Evolutionary conservation across 1,284 basidiomycete species (phyloP), one percentile per base, ranked within the genome.

Genomic region (Afroboletus lepidellus): DNA sequence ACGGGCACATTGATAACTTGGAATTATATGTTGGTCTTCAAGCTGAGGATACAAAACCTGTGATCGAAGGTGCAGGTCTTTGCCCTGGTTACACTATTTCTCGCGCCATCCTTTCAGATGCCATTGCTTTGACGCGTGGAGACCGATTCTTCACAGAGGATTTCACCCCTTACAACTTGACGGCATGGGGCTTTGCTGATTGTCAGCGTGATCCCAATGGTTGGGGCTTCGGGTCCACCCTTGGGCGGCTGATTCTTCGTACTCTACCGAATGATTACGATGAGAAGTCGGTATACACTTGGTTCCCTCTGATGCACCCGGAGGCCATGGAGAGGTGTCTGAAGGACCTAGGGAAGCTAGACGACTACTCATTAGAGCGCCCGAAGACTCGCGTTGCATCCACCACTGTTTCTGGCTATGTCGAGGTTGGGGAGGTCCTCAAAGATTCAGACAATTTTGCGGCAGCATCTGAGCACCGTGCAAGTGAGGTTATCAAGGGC

Each of bases 301-400:
- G 90, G 78, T 92, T 94, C 83, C 90, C 92, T 32, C 78, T 94
- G 57, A 85, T 92, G 81, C 87, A 85, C 8, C 81, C 92, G 23
- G 70, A 77, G 8, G 66, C 83, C 23, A 90, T 91, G 90, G 71
- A 79, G 55, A 68, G 62, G 3, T 68, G 83, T 64, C 70, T 90
- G 51, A 74, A 67, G 46, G 78, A 85, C 39, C 63, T 92, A 48
- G 77, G 78, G 21, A 72, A 78, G 32, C 57, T 73, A 18, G 71
- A 78, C 23, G 65, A 76, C 43, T 90, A 90, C 57, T 75, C 80
- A 52, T 46, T 81, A 21, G 63, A 65, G 27, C 74, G 80, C 36
- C 84, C 86, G 0, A 65, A 57, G 34, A 55, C 60, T 5, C 61
- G 64, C 21, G 45, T 56, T 1, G 46, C 65, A 1, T 49, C 67